Conservation (phyloP, 306 rosid species). For the Leucaena leucocephala region DNA sequence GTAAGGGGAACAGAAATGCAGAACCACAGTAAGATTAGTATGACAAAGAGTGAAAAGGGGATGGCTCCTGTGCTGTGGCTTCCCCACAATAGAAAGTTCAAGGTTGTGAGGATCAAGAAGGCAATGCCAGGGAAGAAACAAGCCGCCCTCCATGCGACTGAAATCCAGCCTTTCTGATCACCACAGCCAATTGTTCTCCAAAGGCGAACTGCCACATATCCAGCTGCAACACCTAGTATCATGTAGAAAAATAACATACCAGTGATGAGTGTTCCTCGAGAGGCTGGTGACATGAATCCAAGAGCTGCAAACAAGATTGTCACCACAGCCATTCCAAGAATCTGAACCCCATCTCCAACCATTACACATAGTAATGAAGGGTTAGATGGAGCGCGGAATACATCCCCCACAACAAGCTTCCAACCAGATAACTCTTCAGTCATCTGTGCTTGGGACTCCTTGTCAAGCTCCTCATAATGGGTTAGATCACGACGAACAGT, state of each 20-base stretch:
- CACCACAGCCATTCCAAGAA: constrained; percentile 11
- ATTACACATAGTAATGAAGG: neutral
- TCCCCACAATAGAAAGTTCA: constrained; percentile 81
- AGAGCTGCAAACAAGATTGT: constrained; percentile 1
- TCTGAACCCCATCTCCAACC: constrained; percentile 15
- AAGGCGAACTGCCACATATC: constrained; percentile 68
- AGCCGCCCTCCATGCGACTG: constrained; percentile 68
- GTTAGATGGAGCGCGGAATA: neutral
- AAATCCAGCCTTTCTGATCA: constrained; percentile 67
- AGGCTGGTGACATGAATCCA: constrained; percentile 6
- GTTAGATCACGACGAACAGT: constrained; percentile 77
- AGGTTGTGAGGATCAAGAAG: constrained; percentile 66
- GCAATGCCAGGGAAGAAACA: constrained; percentile 90
- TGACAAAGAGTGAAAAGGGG: constrained; percentile 68
- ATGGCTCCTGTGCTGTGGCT: constrained; percentile 88
- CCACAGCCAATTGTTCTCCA: constrained; percentile 75
- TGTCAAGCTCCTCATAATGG: constrained; percentile 41
- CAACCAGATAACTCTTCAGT: constrained; percentile 11
- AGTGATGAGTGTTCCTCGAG: neutral
- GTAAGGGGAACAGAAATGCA: constrained; percentile 15
- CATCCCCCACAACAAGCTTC: constrained; percentile 21
- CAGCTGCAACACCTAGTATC: constrained; percentile 15
- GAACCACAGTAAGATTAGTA: constrained; percentile 55
- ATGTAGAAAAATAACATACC: neutral
- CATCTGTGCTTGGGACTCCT: constrained; percentile 16